A percentile compares a stretch with the other conserved stretches of the same genome.
These are phyloP conservation scores for Epichloe gansuensis DNA, from an alignment of 2,329 filamentous ascomycete genomes.

Conservation along the genomic window DNA sequence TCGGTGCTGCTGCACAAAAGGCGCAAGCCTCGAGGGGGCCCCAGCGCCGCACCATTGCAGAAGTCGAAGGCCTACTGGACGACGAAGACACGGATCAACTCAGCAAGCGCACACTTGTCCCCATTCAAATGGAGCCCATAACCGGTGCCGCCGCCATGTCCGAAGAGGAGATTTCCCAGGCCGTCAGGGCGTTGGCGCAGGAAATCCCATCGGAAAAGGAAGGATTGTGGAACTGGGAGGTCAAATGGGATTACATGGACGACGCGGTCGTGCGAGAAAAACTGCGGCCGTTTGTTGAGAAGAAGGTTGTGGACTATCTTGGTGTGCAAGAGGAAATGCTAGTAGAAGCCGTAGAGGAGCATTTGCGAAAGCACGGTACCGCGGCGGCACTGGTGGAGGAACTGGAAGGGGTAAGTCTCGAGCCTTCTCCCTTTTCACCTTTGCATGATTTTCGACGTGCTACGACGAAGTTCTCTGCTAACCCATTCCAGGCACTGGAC, in stretches of 20 bases:
- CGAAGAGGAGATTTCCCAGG: slow-evolving; percentile 76
- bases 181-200: slow-evolving; percentile 66
- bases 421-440: background rate
- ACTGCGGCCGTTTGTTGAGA: slow-evolving; percentile 87
- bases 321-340: slow-evolving; percentile 94
- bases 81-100: slow-evolving; percentile 75
- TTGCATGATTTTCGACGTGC: no score
- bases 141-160: slow-evolving; percentile 52
- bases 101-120: slow-evolving; percentile 62
- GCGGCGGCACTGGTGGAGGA: slow-evolving; percentile 76
- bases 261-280: slow-evolving; percentile 71
- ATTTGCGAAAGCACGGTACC: slow-evolving; percentile 60
- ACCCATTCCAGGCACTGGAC: slow-evolving; percentile 56
- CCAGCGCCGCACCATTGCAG: slow-evolving; percentile 69
- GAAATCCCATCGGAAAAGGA: slow-evolving; percentile 83
- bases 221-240: slow-evolving; percentile 80
- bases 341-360: slow-evolving; percentile 83
- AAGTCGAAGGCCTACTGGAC: slow-evolving; percentile 87
- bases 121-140: slow-evolving; percentile 67
- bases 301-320: slow-evolving; percentile 94
- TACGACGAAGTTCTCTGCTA: slow-evolving; percentile 10
- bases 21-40: slow-evolving; percentile 43
- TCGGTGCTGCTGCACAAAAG: slow-evolving; percentile 76
- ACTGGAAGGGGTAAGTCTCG: slow-evolving; percentile 58
- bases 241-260: slow-evolving; percentile 88